Base-by-base conservation (phyloP, 176 grass and related monocot genomes). In the Saccharum spontaneum region DNA sequence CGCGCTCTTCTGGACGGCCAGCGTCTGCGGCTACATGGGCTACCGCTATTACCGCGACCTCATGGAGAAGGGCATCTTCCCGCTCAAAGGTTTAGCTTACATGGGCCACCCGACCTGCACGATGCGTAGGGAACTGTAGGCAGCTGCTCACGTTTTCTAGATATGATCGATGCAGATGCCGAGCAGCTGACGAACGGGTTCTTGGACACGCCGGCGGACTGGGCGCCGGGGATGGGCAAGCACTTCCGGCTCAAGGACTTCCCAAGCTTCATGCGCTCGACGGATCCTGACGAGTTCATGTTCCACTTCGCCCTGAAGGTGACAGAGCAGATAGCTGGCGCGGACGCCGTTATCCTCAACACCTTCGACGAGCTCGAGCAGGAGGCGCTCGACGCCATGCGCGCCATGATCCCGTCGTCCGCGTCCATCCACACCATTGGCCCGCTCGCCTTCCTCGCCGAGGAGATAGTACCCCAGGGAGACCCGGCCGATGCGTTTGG, bases 21-120 rank as follows among this genome's bases (percentile, higher is more conserved):
- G 86, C 67, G 72, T 31, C n/a, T 82, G 71, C 73, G 82, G 85
- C 14, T 94, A 73, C 62, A 18, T 85, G 82, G 84, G 86, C 52
- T 91, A 83, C 81, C 84, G 87, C 74, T 43, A 91, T 5, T 85
- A 83, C 60, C 77, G 62, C 39, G 18, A 46, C 70, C 43, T 94
- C 67, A 74, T 79, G 34, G 75, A 87, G 36, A 91, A 71, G 90
- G 84, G 92, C 87, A 34, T 90, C 49, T 70, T 91, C 36, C 92
- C 92, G 1, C 71, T 94, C 57, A 91, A 89, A 91, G 83, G 86
- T 94, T 3, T n/a, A n/a, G n/a, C n/a, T n/a, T n/a, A n/a, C n/a
- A n/a, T n/a, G n/a, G 8, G 54, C 31, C 31, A 1, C 31, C 31
- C 31, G 31, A n/a, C 31, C 31, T 33, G 31, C 31, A 33, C 31